Percentiles rank a stretch among this genome's conserved stretches.
These are phyloP conservation scores for Nelumbo lutea DNA, from an alignment of 164 flowering plant genomes.

Conservation along the genomic window DNA sequence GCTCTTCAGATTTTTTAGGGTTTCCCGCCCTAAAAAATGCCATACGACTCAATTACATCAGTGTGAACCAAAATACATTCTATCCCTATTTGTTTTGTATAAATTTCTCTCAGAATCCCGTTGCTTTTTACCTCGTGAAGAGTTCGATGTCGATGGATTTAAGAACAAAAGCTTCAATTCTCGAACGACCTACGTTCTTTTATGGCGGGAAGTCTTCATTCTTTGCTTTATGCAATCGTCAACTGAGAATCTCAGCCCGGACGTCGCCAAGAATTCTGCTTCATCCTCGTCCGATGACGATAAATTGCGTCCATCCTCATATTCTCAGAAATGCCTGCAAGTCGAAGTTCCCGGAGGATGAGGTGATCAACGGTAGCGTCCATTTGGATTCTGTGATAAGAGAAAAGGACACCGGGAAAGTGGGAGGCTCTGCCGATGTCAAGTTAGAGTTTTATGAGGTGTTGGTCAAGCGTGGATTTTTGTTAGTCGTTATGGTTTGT, in stretches of 20 bases:
- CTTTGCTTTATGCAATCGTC: conserved; percentile 13
- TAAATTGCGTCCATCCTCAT: conserved; percentile 8
- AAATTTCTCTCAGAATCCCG: not conserved
- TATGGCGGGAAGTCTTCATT: conserved; percentile 14
- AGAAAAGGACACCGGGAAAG: conserved; percentile 5
- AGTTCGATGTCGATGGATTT: conserved; percentile 21
- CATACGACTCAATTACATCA: no score
- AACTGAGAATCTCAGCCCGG: conserved; percentile 11
- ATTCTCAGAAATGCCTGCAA: not conserved
- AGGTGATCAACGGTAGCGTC: conserved; percentile 6
- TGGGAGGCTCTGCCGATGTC: conserved; percentile 7
- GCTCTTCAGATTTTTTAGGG: no score
- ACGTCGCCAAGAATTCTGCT: conserved; percentile 2
- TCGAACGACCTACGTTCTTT: conserved; percentile 15
- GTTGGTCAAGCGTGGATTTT: conserved; percentile 34
- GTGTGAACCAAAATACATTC: no score
- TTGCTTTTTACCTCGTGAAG: not conserved
- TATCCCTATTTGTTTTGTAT: not conserved
- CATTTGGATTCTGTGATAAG: conserved; percentile 4
- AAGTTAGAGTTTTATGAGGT: conserved; percentile 24
- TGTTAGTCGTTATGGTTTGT: conserved; percentile 55
- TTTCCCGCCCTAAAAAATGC: no score
- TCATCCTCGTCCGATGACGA: conserved; percentile 9
- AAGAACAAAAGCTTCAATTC: conserved; percentile 27
- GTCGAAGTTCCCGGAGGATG: conserved; percentile 1